phyloP scores from a whole-genome alignment of 148 eudicot genomes.

The Diospyros lotus region DNA sequence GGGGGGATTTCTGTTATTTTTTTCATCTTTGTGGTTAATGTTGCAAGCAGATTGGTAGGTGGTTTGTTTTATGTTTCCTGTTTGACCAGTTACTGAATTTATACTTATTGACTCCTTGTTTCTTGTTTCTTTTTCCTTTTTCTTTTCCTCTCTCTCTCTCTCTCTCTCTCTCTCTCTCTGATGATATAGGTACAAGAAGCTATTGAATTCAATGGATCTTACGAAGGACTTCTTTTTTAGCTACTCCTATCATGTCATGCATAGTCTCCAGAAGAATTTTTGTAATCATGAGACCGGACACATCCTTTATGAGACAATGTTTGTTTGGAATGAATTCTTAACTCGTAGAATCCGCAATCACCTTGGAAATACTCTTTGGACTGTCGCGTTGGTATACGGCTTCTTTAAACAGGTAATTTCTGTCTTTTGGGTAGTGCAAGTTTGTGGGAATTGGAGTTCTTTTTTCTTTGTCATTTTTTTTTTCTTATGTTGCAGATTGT shows the following conservation, averaged over 20 bases:
- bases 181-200: slow-evolving; percentile 76
- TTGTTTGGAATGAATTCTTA: slow-evolving; percentile 89
- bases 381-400: slow-evolving; percentile 88
- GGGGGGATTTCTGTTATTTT: slow-evolving; percentile 21
- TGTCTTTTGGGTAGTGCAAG: background rate
- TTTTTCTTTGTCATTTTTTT: too few species aligned
- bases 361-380: slow-evolving; percentile 73
- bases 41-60: slow-evolving; percentile 6
- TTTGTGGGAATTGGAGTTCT: background rate
- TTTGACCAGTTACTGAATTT: slow-evolving; percentile 10
- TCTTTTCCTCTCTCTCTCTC: too few species aligned
- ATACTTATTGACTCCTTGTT: slow-evolving; percentile 35
- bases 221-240: slow-evolving; percentile 86
- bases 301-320: slow-evolving; percentile 52
- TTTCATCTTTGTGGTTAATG: slow-evolving; percentile 5
- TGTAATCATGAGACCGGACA: slow-evolving; percentile 38
- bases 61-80: slow-evolving; percentile 13
- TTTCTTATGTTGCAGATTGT: too few species aligned
- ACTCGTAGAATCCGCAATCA: slow-evolving; percentile 63
- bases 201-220: slow-evolving; percentile 65
- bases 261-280: slow-evolving; percentile 68
- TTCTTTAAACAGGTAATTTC: slow-evolving; percentile 80
- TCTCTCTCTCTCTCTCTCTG: too few species aligned
- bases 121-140: slow-evolving; percentile 14
- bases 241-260: slow-evolving; percentile 83